These are phyloP conservation scores for Daldinia bambusicola DNA, from an alignment of 495 filamentous ascomycete genomes.

Conservation along the genomic window DNA sequence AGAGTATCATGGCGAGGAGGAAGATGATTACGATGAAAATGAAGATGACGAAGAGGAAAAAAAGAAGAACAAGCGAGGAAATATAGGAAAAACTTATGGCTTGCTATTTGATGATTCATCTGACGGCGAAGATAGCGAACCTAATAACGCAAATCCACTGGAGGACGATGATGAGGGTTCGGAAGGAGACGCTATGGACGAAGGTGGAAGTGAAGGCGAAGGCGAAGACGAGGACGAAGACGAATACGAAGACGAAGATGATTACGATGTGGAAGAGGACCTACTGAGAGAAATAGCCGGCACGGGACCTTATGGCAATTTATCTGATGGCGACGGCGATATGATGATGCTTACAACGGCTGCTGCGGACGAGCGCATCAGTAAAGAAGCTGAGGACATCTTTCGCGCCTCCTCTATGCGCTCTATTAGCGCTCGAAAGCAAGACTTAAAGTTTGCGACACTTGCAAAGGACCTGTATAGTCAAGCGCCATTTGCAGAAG, in stretches of 20 bases:
- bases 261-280: constrained; percentile 43
- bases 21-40: constrained; percentile 33
- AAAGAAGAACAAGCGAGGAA: constrained; percentile 49
- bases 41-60: constrained; percentile 38
- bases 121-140: constrained; percentile 47
- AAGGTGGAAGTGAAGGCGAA: constrained; percentile 37
- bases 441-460: constrained; percentile 57
- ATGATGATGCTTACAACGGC: constrained; percentile 59
- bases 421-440: constrained; percentile 43
- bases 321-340: constrained; percentile 53
- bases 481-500: constrained; percentile 55
- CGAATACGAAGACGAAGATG: constrained; percentile 41
- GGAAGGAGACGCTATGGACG: constrained; percentile 53
- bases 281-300: constrained; percentile 44
- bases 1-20: constrained; percentile 48
- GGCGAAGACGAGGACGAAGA: too few species aligned
- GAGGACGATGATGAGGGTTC: constrained; percentile 48
- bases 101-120: constrained; percentile 45
- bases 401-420: constrained; percentile 57
- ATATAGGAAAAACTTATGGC: constrained; percentile 44
- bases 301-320: constrained; percentile 28
- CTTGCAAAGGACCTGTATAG: constrained; percentile 64
- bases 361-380: constrained; percentile 58
- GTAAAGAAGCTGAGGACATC: constrained; percentile 58
- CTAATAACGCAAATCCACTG: constrained; percentile 34